A percentile compares a stretch with the other conserved stretches of the same genome.
phyloP scores from a whole-genome alignment of 345 rosid species.

The Gossypium anomalum region DNA sequence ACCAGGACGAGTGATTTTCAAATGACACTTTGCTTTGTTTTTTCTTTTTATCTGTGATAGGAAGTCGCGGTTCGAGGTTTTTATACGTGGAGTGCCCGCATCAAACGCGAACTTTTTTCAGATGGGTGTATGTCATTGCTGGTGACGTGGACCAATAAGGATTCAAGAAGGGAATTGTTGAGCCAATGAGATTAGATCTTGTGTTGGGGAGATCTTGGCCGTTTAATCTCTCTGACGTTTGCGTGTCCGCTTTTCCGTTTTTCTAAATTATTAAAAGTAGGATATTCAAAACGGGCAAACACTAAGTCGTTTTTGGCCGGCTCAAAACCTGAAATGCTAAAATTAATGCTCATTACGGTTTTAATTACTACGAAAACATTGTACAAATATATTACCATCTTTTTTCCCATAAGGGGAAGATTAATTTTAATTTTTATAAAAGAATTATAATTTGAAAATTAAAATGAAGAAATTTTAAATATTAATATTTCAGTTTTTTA shows the following conservation, averaged over 20 bases:
- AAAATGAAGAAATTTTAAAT: too few relatives aligned
- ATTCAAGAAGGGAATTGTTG: not conserved
- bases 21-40: too few relatives aligned
- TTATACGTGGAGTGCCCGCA: slow-evolving; percentile 10
- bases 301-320: not conserved
- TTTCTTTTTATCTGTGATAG: too few relatives aligned
- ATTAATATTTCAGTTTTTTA: too few relatives aligned
- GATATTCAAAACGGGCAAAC: not conserved
- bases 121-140: slow-evolving; percentile 30
- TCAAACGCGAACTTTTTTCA: not conserved
- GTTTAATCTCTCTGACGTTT: slow-evolving; percentile 8
- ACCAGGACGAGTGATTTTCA: too few relatives aligned
- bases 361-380: too few relatives aligned
- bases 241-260: slow-evolving; percentile 20
- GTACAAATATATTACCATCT: not conserved
- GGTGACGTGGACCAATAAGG: slow-evolving; percentile 54
- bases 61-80: not conserved
- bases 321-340: not conserved
- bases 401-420: not conserved
- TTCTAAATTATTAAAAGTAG: not conserved
- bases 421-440: too few relatives aligned
- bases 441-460: too few relatives aligned
- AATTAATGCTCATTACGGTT: too few relatives aligned
- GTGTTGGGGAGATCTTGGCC: slow-evolving; percentile 45
- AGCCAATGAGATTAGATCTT: slow-evolving; percentile 42